Base-by-base conservation (phyloP, 2,329 filamentous ascomycete genomes). In the Colletotrichum sp. region DNA sequence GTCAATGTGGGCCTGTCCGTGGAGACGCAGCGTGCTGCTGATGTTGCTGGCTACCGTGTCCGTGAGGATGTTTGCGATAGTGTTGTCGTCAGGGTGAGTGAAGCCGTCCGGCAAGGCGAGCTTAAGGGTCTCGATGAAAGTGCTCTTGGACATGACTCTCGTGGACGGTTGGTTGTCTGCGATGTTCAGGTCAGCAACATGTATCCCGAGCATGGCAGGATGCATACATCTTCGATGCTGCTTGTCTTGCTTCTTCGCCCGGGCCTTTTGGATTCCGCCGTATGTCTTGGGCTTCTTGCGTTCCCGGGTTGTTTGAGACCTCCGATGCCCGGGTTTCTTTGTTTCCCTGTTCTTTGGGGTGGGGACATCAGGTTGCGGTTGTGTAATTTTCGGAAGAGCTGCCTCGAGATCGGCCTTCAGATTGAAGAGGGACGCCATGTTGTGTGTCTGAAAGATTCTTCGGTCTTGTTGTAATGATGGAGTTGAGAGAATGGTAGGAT, bases 401-500 rank as follows among this genome's bases (percentile, higher is more conserved):
- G 43, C 10, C 43, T 52, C n/a, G 3, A 52, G 43, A 52, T 52
- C 43, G n/a, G 43, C 43, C 18, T 48, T 48, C 43, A 52, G n/a
- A 52, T 52, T 52, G 3, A 52, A 52, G n/a, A 52, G 43, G 2
- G 43, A 52, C 43, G 43, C 2, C 43, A 52, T 52, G n/a, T 3
- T 21, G 12, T 52, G 3, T 48, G n/a, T 8, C 10, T 52, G 43
- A 52, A 52, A 52, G 0, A 0, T 4, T 3, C 0, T 24, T 13
- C 43, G 10, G 43, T 5, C 4, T 52, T 5, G 10, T 48, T 52
- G n/a, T 2, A 21, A 21, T 21, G 4, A 24, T 0, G 3, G 3
- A 52, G 10, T 24, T 52, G 43, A 5, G 38, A 48, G 43, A 0
- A 3, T 52, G 38, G 21, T 24, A 2, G n/a, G n/a, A 52, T 43